Conservation (phyloP, 2,329 filamentous ascomycete species). For the Pseudocercospora eumusae region DNA sequence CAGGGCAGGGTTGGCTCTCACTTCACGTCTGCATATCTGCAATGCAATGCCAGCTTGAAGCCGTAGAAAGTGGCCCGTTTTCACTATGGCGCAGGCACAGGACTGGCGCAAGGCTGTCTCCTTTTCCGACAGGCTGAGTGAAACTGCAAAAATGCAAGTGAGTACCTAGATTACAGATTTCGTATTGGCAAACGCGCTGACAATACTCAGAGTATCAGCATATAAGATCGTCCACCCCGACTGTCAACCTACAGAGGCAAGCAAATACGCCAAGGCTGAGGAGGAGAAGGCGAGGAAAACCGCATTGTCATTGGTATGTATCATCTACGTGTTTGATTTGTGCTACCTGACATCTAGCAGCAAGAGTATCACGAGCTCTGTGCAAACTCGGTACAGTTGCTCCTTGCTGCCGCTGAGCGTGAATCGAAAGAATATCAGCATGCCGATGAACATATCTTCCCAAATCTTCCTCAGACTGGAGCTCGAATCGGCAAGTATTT, state of each 20-base stretch:
- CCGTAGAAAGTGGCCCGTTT: too few relatives aligned
- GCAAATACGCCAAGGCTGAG: slow-evolving; percentile 61
- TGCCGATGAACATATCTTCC: slow-evolving; percentile 31
- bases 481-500: slow-evolving; percentile 58
- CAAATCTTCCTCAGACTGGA: slow-evolving; percentile 40
- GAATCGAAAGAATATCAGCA: slow-evolving; percentile 32
- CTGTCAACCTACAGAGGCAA: slow-evolving; percentile 51
- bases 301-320: slow-evolving; percentile 60
- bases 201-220: slow-evolving; percentile 48
- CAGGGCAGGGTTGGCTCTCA: background rate
- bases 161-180: slow-evolving; percentile 14
- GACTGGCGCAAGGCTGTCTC: slow-evolving; percentile 47
- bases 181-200: slow-evolving; percentile 15
- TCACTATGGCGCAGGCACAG: slow-evolving; percentile 31
- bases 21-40: too few relatives aligned
- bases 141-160: slow-evolving; percentile 53
- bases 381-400: slow-evolving; percentile 34
- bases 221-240: slow-evolving; percentile 51
- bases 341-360: slow-evolving; percentile 50
- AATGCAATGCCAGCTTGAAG: too few relatives aligned
- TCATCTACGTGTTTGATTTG: too few relatives aligned
- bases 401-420: slow-evolving; percentile 39
- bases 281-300: slow-evolving; percentile 66
- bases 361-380: slow-evolving; percentile 56
- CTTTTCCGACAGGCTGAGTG: slow-evolving; percentile 49